These are phyloP conservation scores for Leccinum griseonigrum DNA, from an alignment of 1,284 basidiomycete species.

Conservation along the genomic window DNA sequence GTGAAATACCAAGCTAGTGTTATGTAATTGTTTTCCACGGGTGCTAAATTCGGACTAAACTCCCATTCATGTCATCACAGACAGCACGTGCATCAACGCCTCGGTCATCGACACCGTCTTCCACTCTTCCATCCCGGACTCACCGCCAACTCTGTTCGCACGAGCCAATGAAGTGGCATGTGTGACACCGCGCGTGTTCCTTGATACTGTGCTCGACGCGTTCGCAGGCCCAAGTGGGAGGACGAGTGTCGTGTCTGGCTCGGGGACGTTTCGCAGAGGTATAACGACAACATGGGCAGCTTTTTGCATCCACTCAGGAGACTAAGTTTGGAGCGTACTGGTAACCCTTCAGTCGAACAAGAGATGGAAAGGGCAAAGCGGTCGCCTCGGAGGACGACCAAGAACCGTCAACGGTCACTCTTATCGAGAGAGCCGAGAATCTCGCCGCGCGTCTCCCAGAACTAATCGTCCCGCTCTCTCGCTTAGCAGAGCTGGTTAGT, in stretches of 20 bases:
- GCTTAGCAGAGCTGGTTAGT: constrained; percentile 74
- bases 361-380: constrained; percentile 40
- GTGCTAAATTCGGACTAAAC: too few species aligned
- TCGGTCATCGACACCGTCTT: constrained; percentile 42
- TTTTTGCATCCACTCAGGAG: constrained; percentile 59
- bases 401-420: constrained; percentile 48
- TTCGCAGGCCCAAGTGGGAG: constrained; percentile 57
- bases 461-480: constrained; percentile 66
- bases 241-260: constrained; percentile 60
- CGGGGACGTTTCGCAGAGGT: constrained; percentile 34
- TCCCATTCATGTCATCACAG: constrained; percentile 67
- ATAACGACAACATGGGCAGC: constrained; percentile 63
- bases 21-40: too few species aligned
- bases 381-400: constrained; percentile 21
- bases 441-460: constrained; percentile 62
- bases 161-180: constrained; percentile 60
- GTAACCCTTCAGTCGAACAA: constrained; percentile 25
- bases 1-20: too few species aligned
- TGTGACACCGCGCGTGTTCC: constrained; percentile 64
- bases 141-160: constrained; percentile 39
- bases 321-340: constrained; percentile 29
- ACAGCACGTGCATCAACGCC: constrained; percentile 45
- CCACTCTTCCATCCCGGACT: constrained; percentile 19
- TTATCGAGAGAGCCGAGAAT: constrained; percentile 70
- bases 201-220: constrained; percentile 62